Evolutionary conservation across 2,329 filamentous ascomycete genomes (phyloP).

Genomic region (Seiridium unicorne): DNA sequence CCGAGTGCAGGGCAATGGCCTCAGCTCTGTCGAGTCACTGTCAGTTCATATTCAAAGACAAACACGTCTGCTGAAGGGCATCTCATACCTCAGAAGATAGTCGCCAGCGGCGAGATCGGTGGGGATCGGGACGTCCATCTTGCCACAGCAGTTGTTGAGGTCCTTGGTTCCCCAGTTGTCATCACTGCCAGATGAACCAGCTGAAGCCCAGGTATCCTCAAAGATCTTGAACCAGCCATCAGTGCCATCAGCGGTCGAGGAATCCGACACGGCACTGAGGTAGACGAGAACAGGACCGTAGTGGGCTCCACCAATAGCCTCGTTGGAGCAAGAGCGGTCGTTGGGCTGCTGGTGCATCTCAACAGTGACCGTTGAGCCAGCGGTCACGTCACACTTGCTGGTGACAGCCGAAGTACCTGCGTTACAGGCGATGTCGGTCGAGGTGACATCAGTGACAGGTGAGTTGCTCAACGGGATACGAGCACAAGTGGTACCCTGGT

Average conservation of each 20-base stretch:
- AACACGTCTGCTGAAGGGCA: too few relatives aligned
- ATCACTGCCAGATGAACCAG: constrained; percentile 36
- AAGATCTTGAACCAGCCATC: constrained; percentile 53
- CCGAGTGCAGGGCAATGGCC: constrained; percentile 30
- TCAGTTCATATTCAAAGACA: neutral
- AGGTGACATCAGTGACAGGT: constrained; percentile 36
- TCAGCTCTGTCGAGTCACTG: neutral
- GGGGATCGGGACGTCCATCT: constrained; percentile 41
- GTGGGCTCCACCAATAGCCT: constrained; percentile 54
- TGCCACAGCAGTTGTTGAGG: constrained; percentile 37
- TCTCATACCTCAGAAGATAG: constrained; percentile 40
- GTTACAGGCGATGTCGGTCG: constrained; percentile 40
- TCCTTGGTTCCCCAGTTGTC: constrained; percentile 46
- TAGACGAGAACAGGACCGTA: constrained; percentile 54
- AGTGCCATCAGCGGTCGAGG: constrained; percentile 40
- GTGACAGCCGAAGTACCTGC: constrained; percentile 27
- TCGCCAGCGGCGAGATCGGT: constrained; percentile 34
- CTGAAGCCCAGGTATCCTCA: constrained; percentile 43
- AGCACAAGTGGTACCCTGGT: constrained; percentile 24
- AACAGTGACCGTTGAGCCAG: constrained; percentile 24
- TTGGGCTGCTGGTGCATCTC: constrained; percentile 40
- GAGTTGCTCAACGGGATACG: constrained; percentile 34
- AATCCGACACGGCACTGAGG: constrained; percentile 47
- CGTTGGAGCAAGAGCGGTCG: constrained; percentile 42
- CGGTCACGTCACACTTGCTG: constrained; percentile 31